Evolutionary conservation across 371 early-diverging fungal genomes (phyloP), one percentile per base, ranked within the genome.

Genomic region (Syncephalis plumigaleata): DNA sequence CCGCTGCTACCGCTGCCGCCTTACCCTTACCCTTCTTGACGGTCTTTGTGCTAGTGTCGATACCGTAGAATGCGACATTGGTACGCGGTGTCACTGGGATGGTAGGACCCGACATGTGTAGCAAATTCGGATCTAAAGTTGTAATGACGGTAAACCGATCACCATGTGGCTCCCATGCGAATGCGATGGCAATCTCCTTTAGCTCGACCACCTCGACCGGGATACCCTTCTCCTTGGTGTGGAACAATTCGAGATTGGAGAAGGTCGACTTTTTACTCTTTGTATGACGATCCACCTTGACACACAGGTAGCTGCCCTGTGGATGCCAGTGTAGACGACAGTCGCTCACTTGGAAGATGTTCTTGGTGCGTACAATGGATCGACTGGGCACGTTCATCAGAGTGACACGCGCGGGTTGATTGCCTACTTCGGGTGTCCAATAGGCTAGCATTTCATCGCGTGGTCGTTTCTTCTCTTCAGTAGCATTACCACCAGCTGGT

Each of bases 381-480:
- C 83, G 78, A 56, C 56, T 63, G 15, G 95, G 96, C 24, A 96
- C 60, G 40, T 68, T 59, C 59, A 91, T 65, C 46, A 97, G 60
- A n/a, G 87, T 84, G 21, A 96, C 91, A 60, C 94, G 78, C 7
- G 96, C 96, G 49, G 98, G 98, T 55, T 85, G 89, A 66, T 95
- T 91, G 51, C 81, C 90, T 31, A 73, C 67, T 60, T 93, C 95
- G 38, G 93, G 93, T 22, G 88, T 89, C 95, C 95, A 98, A 71
- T 86, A 96, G 23, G 85, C 81, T 43, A 98, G 55, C 50, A 84
- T 58, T 59, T 88, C 72, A 39, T 87, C 84, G 51, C 71, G 70
- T 26, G 70, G 59, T 58, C 74, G 70, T 23, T 65, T 51, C 4
- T 54, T 27, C 9, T 52, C 42, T 11, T 31, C 31, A 31, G 51